Conservation (phyloP, 129 eudicot genomes). For the Flaveria trinervia region DNA sequence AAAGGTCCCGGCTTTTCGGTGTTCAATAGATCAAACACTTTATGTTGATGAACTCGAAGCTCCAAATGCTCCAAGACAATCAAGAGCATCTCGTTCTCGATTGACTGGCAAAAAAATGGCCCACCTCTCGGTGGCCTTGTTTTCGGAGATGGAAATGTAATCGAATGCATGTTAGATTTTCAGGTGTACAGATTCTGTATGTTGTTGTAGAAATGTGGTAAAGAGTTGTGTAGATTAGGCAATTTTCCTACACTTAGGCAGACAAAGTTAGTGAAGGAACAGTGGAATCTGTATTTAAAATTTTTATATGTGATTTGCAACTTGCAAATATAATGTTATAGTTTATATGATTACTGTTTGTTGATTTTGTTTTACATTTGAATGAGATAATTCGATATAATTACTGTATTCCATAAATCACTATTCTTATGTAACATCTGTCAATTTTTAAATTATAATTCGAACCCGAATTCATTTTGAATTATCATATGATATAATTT, state of each 20-base stretch:
- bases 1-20: conserved; percentile 53
- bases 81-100: conserved; percentile 52
- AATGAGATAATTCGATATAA: no score
- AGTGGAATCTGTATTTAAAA: background rate
- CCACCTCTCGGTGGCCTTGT: conserved; percentile 65
- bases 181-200: conserved; percentile 22
- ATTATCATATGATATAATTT: no score
- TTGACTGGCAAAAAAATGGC: conserved; percentile 51
- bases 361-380: no score
- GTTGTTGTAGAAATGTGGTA: conserved; percentile 19
- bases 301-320: background rate
- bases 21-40: conserved; percentile 32
- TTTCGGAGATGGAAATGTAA: conserved; percentile 39
- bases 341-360: no score
- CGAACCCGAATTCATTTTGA: no score
- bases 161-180: background rate
- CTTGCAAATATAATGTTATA: background rate
- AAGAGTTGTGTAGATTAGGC: conserved; percentile 23
- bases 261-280: background rate
- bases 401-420: no score
- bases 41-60: conserved; percentile 53
- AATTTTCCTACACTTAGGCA: conserved; percentile 1
- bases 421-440: no score
- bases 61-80: conserved; percentile 77
- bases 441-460: no score